Conservation (phyloP, 371 early-diverging fungal species). For the Mortierella sp. region DNA sequence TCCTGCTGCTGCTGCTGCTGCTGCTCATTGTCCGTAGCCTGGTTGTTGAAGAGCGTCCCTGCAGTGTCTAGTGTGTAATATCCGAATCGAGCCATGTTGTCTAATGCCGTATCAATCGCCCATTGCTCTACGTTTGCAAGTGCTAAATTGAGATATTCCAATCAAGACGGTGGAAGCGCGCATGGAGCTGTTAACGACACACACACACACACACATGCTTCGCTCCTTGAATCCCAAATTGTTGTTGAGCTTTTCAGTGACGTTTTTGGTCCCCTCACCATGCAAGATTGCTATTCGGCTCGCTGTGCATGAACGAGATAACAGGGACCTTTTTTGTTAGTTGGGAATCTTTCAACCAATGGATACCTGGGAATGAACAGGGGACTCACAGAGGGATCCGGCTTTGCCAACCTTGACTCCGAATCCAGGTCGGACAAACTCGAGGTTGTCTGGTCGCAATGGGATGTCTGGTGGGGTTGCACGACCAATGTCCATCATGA, state of each 20-base stretch:
- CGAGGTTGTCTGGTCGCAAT: conserved; percentile 53
- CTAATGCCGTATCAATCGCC: conserved; percentile 71
- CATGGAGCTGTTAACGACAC: background rate
- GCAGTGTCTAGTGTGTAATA: conserved; percentile 41
- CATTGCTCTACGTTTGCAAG: conserved; percentile 70
- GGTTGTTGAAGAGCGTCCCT: conserved; percentile 34
- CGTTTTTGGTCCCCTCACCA: conserved; percentile 14
- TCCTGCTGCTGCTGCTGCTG: conserved; percentile 7
- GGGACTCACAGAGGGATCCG: conserved; percentile 47
- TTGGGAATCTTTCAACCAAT: too few relatives aligned
- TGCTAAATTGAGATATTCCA: conserved; percentile 16
- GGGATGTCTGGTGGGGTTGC: conserved; percentile 58
- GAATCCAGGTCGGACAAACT: conserved; percentile 55
- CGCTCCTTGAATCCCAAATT: background rate
- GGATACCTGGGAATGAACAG: background rate
- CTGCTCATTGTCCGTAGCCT: background rate
- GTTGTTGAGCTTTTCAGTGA: background rate
- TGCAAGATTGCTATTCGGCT: conserved; percentile 64
- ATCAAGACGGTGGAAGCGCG: background rate
- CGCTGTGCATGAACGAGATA: conserved; percentile 6
- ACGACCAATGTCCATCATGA: conserved; percentile 45
- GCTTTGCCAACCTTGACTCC: conserved; percentile 56
- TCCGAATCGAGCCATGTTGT: conserved; percentile 60
- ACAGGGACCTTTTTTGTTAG: too few relatives aligned
- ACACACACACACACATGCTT: too few relatives aligned